phyloP scores from a whole-genome alignment of 2,329 filamentous ascomycete species.

The Botrytis tulipae region DNA sequence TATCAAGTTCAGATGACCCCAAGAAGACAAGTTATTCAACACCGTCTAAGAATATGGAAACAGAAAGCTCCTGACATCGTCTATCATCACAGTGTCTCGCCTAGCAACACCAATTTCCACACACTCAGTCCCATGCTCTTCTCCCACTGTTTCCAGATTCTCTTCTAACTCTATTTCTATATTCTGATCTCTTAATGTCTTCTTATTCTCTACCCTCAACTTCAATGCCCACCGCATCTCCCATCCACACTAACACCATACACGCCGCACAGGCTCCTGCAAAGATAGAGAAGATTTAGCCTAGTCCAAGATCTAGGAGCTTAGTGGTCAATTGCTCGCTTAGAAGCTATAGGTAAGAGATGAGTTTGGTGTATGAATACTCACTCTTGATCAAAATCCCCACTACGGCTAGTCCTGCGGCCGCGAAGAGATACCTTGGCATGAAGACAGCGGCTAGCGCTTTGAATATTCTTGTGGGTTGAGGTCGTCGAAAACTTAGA shows the following conservation, averaged over 20 bases:
- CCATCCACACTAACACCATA: not conserved
- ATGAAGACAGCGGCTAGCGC: constrained; percentile 22
- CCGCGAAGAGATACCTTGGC: constrained; percentile 17
- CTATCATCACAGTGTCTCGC: not conserved
- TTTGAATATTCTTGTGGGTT: constrained; percentile 14
- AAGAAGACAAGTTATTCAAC: not conserved
- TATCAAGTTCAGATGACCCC: not conserved
- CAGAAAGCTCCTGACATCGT: not conserved
- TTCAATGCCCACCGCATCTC: not conserved
- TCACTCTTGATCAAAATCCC: not conserved
- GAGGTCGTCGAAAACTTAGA: constrained; percentile 1
- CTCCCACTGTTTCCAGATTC: not conserved
- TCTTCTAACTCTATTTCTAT: not conserved
- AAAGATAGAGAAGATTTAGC: not conserved
- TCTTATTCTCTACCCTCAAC: not conserved
- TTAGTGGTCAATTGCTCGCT: not conserved
- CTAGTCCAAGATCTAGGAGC: not conserved
- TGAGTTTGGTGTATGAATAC: not conserved
- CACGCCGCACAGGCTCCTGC: not conserved
- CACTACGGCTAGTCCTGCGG: constrained; percentile 13
- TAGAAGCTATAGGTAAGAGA: not conserved
- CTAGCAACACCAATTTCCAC: no score
- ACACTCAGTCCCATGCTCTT: not conserved
- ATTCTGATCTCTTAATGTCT: not conserved
- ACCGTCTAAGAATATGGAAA: not conserved